phyloP scores from a whole-genome alignment of 176 grass and related monocot genomes.

The Carex myosuroides region DNA sequence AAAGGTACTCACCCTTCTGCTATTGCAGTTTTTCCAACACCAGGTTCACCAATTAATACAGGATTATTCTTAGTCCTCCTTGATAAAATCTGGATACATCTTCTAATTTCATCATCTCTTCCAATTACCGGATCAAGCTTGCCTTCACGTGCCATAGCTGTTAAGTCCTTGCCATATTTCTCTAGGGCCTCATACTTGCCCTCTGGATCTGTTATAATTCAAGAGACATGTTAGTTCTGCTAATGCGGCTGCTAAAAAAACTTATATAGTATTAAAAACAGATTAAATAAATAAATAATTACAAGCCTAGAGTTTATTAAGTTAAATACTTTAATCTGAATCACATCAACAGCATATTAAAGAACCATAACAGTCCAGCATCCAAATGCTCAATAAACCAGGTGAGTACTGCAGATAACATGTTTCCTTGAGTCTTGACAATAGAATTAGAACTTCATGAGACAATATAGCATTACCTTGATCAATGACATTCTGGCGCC shows the following conservation, averaged over 20 bases:
- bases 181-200: constrained; percentile 96
- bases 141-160: constrained; percentile 87
- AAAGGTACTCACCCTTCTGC: constrained; percentile 70
- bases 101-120: constrained; percentile 96
- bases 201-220: constrained; percentile 60
- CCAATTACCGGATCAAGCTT: constrained; percentile 99
- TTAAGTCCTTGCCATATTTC: constrained; percentile 96
- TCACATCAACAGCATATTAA: background rate
- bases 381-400: background rate
- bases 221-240: background rate
- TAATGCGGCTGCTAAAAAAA: background rate
- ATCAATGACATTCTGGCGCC: constrained; percentile 88
- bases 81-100: constrained; percentile 98
- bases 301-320: background rate
- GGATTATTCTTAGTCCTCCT: constrained; percentile 98
- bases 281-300: background rate
- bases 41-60: constrained; percentile 98
- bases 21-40: constrained; percentile 98
- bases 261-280: background rate
- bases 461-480: constrained; percentile 44
- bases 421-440: background rate
- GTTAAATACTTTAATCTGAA: background rate
- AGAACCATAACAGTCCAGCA: background rate
- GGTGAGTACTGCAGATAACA: background rate
- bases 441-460: background rate